A percentile compares a stretch with the other conserved stretches of the same genome.
Conservation (phyloP, 495 filamentous ascomycete genomes). For the Talaromyces borbonicus region DNA sequence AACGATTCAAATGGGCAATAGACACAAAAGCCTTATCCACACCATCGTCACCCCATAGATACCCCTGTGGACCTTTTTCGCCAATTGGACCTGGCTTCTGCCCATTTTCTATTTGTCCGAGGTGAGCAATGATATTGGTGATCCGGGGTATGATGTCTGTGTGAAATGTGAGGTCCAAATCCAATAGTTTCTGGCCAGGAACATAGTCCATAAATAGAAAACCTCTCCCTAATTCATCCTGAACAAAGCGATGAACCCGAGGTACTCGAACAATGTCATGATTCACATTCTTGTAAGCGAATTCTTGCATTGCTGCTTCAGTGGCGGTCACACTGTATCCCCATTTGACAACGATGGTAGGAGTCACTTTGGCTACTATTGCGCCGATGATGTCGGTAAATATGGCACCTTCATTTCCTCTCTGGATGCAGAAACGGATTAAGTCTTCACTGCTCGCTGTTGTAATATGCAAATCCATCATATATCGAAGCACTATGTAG, state of each 20-base stretch:
- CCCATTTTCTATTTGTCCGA: conserved; percentile 5
- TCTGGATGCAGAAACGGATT: conserved; percentile 5
- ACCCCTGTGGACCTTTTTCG: conserved; percentile 6
- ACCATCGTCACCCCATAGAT: conserved; percentile 11
- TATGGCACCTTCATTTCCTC: conserved; percentile 7
- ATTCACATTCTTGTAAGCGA: conserved; percentile 7
- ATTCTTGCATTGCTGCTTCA: conserved; percentile 12
- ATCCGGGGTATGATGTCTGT: conserved; percentile 7
- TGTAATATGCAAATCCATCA: conserved; percentile 7
- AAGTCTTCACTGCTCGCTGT: conserved; percentile 5
- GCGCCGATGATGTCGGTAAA: conserved; percentile 8
- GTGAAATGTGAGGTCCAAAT: conserved; percentile 5
- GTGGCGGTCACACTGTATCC: conserved; percentile 10
- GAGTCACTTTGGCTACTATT: conserved; percentile 7
- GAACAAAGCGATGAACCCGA: conserved; percentile 9
- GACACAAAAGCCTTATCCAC: conserved; percentile 7
- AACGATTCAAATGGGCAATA: conserved; percentile 11
- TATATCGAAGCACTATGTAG: neutral
- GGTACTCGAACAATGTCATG: conserved; percentile 8
- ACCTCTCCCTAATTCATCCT: conserved; percentile 9
- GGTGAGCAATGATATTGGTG: conserved; percentile 7
- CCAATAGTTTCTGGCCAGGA: conserved; percentile 8
- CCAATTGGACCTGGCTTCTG: conserved; percentile 9
- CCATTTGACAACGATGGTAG: conserved; percentile 10
- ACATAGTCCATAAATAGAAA: conserved; percentile 11